Percentiles rank a stretch among this genome's conserved stretches.
These are phyloP conservation scores for Reutealis trisperma DNA, from an alignment of 345 rosid species.

Conservation along the genomic window DNA sequence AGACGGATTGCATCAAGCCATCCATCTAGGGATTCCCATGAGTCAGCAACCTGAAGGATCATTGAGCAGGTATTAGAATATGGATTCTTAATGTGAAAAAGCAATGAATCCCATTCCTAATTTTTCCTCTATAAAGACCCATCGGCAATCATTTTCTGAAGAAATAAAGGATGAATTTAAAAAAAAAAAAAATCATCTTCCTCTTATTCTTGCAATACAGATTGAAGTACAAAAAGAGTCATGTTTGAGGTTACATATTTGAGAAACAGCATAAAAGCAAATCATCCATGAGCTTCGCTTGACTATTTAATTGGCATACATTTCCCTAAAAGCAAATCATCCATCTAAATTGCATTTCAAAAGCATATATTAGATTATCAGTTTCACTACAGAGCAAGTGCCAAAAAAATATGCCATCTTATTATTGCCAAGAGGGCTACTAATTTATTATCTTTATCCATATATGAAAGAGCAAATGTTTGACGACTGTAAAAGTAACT, in stretches of 20 bases:
- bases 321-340: not conserved
- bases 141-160: not conserved
- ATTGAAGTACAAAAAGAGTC: not conserved
- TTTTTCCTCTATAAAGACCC: not conserved
- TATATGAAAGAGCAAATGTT: not conserved
- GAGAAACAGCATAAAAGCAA: not conserved
- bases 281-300: not conserved
- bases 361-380: not conserved
- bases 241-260: not conserved
- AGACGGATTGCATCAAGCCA: conserved; percentile 96
- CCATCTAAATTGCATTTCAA: too few species aligned
- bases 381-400: not conserved
- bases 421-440: not conserved
- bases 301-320: not conserved
- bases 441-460: not conserved
- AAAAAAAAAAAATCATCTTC: not conserved
- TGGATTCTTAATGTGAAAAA: not conserved
- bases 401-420: too few species aligned
- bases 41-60: conserved; percentile 77
- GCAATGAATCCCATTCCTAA: not conserved
- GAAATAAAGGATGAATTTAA: not conserved
- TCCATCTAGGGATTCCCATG: conserved; percentile 94
- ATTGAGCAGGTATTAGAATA: conserved; percentile 7
- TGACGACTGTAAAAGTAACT: not conserved
- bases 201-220: not conserved